A percentile compares a stretch with the other conserved stretches of the same genome.
phyloP scores from a whole-genome alignment of 169 alveolate species.

The Eimeria maxima region DNA sequence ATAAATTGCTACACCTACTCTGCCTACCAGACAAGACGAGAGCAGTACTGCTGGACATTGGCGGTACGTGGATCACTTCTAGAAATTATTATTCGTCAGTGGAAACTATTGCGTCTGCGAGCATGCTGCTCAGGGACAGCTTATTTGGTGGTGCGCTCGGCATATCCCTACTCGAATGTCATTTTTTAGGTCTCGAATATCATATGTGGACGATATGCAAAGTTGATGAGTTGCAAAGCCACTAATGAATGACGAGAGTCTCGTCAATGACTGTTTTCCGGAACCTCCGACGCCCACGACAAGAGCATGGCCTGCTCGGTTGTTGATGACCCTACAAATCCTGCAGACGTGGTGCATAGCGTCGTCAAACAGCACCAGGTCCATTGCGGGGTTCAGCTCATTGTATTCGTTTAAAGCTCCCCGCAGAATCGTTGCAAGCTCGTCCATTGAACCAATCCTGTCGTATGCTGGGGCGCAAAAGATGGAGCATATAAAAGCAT shows the following conservation, averaged over 20 bases:
- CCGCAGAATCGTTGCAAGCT: slow-evolving; percentile 89
- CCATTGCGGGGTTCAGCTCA: slow-evolving; percentile 96
- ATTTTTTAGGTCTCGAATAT: slow-evolving; percentile 94
- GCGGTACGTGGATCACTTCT: background rate
- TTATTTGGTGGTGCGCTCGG: background rate
- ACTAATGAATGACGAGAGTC: slow-evolving; percentile 95
- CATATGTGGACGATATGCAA: slow-evolving; percentile 92
- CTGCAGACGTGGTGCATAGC: slow-evolving; percentile 98
- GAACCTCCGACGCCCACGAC: slow-evolving; percentile 98
- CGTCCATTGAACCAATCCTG: slow-evolving; percentile 92
- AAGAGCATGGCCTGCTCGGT: slow-evolving; percentile 96
- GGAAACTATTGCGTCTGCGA: background rate
- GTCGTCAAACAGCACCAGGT: slow-evolving; percentile 97
- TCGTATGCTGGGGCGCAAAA: slow-evolving; percentile 91
- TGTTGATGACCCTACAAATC: slow-evolving; percentile 95
- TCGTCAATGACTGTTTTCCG: slow-evolving; percentile 96
- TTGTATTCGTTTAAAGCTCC: slow-evolving; percentile 97
- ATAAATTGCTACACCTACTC: background rate
- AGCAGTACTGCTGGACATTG: background rate
- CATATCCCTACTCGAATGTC: slow-evolving; percentile 90
- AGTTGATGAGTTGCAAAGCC: slow-evolving; percentile 91
- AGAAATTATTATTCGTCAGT: background rate
- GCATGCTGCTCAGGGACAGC: background rate
- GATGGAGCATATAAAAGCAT: background rate
- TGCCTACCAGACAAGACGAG: background rate